Conservation (phyloP, 2,329 filamentous ascomycete species). For the Colletotrichum simmondsii region DNA sequence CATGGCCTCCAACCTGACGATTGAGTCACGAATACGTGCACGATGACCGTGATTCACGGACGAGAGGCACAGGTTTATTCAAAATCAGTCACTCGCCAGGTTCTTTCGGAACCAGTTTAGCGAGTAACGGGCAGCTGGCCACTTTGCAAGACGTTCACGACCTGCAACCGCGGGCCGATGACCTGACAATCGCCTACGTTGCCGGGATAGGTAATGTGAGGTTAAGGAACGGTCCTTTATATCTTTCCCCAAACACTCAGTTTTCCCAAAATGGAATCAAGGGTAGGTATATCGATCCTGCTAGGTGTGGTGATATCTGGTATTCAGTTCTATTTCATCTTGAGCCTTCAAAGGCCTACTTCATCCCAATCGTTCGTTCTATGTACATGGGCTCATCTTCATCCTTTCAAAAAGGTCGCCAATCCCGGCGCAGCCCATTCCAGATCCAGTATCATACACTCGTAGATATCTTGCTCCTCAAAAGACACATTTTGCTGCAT, state of each 20-base stretch:
- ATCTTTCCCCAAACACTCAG: no score
- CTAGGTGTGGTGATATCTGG: not conserved
- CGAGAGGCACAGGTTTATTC: no score
- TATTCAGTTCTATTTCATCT: not conserved
- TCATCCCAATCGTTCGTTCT: not conserved
- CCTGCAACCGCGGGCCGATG: no score
- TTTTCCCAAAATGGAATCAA: no score
- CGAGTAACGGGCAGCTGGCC: no score
- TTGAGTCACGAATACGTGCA: not conserved
- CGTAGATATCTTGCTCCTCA: slow-evolving; percentile 27
- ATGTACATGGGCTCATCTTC: not conserved
- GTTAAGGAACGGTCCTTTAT: not conserved
- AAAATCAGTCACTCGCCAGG: not conserved
- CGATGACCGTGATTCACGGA: not conserved
- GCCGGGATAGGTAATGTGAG: no score
- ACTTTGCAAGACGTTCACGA: no score
- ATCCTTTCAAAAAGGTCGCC: not conserved
- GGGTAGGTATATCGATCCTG: no score
- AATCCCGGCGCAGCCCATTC: not conserved
- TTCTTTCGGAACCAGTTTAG: not conserved
- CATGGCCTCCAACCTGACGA: not conserved
- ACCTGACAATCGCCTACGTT: no score
- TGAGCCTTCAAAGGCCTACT: not conserved
- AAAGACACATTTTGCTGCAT: not conserved
- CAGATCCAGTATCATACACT: slow-evolving; percentile 17